A percentile compares a stretch with the other conserved stretches of the same genome.
These are phyloP conservation scores for Trametes cubensis DNA, from an alignment of 768 basidiomycete species.

Conservation along the genomic window DNA sequence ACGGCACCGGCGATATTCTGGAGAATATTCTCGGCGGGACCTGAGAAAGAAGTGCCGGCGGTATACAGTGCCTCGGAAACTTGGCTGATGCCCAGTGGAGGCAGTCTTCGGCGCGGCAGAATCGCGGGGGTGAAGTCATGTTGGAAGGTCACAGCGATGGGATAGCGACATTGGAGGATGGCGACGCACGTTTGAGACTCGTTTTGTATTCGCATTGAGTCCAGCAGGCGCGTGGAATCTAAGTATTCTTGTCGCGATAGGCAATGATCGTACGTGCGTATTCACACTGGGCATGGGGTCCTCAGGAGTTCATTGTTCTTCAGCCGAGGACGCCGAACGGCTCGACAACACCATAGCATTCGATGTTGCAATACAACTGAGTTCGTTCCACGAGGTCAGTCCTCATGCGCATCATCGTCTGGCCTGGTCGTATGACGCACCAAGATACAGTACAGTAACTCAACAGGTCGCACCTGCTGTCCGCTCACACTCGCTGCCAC, in stretches of 20 bases:
- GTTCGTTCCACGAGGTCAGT: neutral
- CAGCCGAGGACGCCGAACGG: neutral
- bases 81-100: neutral
- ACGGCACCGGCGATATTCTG: slow-evolving; percentile 16
- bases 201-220: neutral
- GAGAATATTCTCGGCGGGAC: slow-evolving; percentile 12
- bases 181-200: neutral
- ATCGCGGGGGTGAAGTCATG: neutral
- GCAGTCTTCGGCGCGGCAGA: slow-evolving; percentile 6
- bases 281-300: neutral
- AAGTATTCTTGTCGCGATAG: slow-evolving; percentile 3
- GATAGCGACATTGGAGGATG: neutral
- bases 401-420: neutral
- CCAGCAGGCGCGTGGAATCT: neutral
- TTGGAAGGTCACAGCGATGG: neutral
- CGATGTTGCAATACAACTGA: slow-evolving; percentile 1
- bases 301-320: neutral
- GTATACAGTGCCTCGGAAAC: slow-evolving; percentile 12
- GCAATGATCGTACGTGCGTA: neutral
- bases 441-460: slow-evolving; percentile 13
- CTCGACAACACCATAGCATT: neutral
- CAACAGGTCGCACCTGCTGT: neutral
- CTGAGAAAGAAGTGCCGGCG: slow-evolving; percentile 2
- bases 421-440: slow-evolving; percentile 9
- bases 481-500: neutral